Base-by-base conservation (phyloP, 2,329 filamentous ascomycete species). In the Penicillium fuscoglaucum region DNA sequence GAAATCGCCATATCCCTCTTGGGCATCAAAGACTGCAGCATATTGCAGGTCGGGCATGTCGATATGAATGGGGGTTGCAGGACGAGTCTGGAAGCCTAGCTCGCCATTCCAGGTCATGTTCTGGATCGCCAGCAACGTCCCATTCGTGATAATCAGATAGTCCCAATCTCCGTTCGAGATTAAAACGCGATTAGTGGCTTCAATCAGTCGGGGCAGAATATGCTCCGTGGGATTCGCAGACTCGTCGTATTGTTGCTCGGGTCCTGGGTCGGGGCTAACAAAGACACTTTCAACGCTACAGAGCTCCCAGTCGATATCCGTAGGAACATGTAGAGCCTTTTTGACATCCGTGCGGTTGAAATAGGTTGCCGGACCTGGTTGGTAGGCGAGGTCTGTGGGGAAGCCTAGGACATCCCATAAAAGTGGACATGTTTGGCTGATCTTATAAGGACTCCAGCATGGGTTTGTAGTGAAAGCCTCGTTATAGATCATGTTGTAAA, bases 91-190 rank as follows among this genome's bases (percentile, higher is more conserved):
- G 80, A 95, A 93, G 0, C 90, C 90, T 45, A 89, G 83, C 55
- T 82, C 72, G 9, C 89, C 90, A 58, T 86, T 85, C 86, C 87
- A 93, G 0, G 89, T 93, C 86, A 93, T 91, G 78, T 93, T 93
- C 71, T 95, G 90, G 63, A 93, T 87, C 2, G 83, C 81, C 9
- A 93, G 77, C 2, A 93, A 79, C 0, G 89, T 90, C 15, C 90
- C 90, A 71, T 90, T 89, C 66, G 82, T 82, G 21, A 88, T 78
- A 19, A 91, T 81, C 60, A 90, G 82, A 71, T 83, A 89, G 76
- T 93, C 90, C n/a, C 89, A 82, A 47, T 84, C 78, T 26, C 90
- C 90, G 68, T 93, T 89, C 7, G 82, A 87, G 69, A 95, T 87
- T 65, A 96, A 82, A 9, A 90, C 90, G 59, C 88, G 87, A 51